Evolutionary conservation across 805 yeast genomes (phyloP), one percentile per base, ranked within the genome.

Genomic region (Ogataea degrootiae): DNA sequence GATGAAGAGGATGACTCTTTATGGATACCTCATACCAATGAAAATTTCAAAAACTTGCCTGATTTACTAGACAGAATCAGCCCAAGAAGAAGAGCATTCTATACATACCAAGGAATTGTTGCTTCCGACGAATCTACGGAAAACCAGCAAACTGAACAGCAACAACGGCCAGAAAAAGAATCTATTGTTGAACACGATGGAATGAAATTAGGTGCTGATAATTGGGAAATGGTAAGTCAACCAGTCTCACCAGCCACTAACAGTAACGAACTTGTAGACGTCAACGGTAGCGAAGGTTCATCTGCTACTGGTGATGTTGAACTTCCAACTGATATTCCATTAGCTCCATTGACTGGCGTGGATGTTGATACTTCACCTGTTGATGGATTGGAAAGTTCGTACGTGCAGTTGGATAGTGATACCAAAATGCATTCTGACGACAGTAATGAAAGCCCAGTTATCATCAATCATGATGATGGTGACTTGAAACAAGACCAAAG

Each of bases 11-110:
- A 61, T 29, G 68, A 60, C 15, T 56, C 63, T 5, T 53, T 77
- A 3, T 72, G 76, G 70, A 71, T 75, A 21, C 85, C 84, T 6
- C 53, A 51, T 17, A 63, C 73, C 1, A 57, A 50, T 43, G 69
- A 67, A 36, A 69, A 70, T 49, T 71, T 79, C 54, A 63, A 62
- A 4, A 69, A 67, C 23, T 61, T 79, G 19, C 74, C 76, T 0
- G 60, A 56, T 22, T 52, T 73, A 35, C 51, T 71, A 31, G 74
- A 70, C 37, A 54, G 48, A 14, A 33, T 72, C 9, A 48, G 52
- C 34, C 54, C 53, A 7, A 45, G 47, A n/a, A 70, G 68, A 47
- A 62, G 55, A 42, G 47, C 41, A 26, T 61, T 57, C 31, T 71
- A 71, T 48, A 62, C 67, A 0, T 65, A 68, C 51, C 52, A 51